Evolutionary conservation across 768 basidiomycete genomes (phyloP), one percentile per base, ranked within the genome.

Genomic region (Trametes cinnabarina): DNA sequence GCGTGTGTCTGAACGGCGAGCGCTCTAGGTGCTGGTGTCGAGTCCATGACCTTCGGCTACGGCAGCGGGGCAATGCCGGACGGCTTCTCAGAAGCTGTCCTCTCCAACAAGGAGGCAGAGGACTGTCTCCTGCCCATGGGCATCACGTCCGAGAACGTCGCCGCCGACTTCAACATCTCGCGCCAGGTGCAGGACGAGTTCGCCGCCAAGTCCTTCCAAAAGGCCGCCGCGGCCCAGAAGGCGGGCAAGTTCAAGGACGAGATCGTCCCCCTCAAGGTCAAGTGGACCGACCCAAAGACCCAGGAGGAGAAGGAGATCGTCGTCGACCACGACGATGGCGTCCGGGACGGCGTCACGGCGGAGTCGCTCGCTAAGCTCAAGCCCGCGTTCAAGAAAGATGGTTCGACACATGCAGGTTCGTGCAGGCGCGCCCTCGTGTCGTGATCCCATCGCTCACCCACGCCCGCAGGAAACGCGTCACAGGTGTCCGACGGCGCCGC

Each of bases 401-500:
- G 87, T 14, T 72, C 77, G 25, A 94, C 92, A 4, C 90, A 92
- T 67, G 92, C 90, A 42, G 88, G 78, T 75, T 6, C 41, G 17
- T 23, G 20, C 46, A 15, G 43, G 40, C 19, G 20, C 20, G 19
- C 15, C n/a, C 46, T 14, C 12, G 12, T 0, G n/a, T 23, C 1
- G 39, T 12, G 28, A 26, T 10, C 4, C 11, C 30, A 14, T 11
- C 17, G 12, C 47, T 32, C 37, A 39, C 17, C 15, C n/a, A 6
- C 3, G 6, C 23, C 32, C 26, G 47, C 63, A 75, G 84, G 91
- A 23, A 96, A 92, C 72, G 88, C 92, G 0, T 90, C 86, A 2
- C 94, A 97, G 70, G 83, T 96, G 47, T 93, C 93, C 5, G 94
- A 97, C 63, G 94, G 94, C 47, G 94, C 94, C 3, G 91, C 93